Conservation (phyloP, 345 rosid genomes). For the Boechera retrofracta region DNA sequence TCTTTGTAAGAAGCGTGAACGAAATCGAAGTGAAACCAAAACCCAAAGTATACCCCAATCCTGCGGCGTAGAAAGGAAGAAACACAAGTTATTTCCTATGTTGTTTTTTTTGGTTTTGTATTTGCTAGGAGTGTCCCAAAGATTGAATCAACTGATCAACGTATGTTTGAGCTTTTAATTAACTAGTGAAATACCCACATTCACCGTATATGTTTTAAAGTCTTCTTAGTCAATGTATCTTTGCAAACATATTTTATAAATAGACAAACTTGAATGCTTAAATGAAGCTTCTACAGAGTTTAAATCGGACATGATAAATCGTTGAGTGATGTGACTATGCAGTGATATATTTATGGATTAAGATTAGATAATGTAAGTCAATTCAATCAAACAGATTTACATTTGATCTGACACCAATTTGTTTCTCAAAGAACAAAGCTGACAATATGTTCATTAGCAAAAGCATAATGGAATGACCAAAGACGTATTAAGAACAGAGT, state of each 20-base stretch:
- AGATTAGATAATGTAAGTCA: no score
- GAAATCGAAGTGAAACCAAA: slow-evolving; percentile 97
- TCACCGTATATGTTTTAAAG: slow-evolving; percentile 3
- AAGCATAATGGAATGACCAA: neutral
- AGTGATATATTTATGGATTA: no score
- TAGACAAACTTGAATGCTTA: slow-evolving; percentile 13
- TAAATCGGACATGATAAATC: no score
- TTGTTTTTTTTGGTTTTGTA: neutral
- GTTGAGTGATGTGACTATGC: no score
- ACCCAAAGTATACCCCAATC: slow-evolving; percentile 82
- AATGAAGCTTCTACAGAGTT: neutral
- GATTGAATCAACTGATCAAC: slow-evolving; percentile 6
- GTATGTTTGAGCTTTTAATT: slow-evolving; percentile 20
- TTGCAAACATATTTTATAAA: neutral
- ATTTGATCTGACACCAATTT: neutral
- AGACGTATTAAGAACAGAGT: neutral
- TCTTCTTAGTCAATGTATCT: neutral
- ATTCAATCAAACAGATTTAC: no score
- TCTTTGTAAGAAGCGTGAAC: slow-evolving; percentile 77
- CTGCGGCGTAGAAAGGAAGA: slow-evolving; percentile 56
- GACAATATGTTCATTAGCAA: neutral
- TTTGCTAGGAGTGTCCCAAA: slow-evolving; percentile 3
- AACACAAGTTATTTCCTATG: slow-evolving; percentile 9
- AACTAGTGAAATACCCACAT: slow-evolving; percentile 11
- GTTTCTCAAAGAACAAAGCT: neutral